Conservation (phyloP, 2,329 filamentous ascomycete species). For the Fusarium concolor region DNA sequence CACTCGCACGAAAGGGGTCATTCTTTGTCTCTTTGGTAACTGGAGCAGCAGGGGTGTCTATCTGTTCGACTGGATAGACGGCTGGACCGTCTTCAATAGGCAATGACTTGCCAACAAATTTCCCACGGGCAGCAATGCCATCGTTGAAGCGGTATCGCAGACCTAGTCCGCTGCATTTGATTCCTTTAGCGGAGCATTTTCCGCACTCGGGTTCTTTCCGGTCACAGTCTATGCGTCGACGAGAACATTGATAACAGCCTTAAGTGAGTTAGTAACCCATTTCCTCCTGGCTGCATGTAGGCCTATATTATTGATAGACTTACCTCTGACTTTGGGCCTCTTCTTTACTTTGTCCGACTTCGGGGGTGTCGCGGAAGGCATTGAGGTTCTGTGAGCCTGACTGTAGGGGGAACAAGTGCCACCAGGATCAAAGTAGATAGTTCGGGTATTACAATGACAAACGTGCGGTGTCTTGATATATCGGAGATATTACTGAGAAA, state of each 20-base stretch:
- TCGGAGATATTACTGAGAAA: not conserved
- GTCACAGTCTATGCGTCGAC: slow-evolving; percentile 43
- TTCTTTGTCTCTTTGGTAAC: not conserved
- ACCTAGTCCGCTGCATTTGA: slow-evolving; percentile 38
- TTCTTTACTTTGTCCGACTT: slow-evolving; percentile 22
- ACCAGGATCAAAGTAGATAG: not conserved
- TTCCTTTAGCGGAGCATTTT: slow-evolving; percentile 37
- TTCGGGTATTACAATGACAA: too few relatives aligned
- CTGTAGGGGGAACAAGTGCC: too few relatives aligned
- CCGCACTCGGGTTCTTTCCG: slow-evolving; percentile 36
- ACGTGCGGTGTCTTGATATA: rapidly evolving
- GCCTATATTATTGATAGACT: not conserved
- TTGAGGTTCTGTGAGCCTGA: not conserved
- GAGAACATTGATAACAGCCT: slow-evolving; percentile 43
- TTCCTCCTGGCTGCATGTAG: not conserved
- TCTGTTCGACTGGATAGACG: not conserved
- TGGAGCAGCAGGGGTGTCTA: rapidly evolving
- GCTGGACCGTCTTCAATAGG: slow-evolving; percentile 9
- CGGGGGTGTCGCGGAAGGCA: slow-evolving; percentile 9
- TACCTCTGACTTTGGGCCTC: slow-evolving; percentile 36
- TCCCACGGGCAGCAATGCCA: slow-evolving; percentile 39
- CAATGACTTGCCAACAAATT: slow-evolving; percentile 34
- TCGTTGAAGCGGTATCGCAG: slow-evolving; percentile 42
- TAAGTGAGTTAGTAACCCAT: not conserved
- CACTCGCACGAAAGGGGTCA: slow-evolving; percentile 12